Base-by-base conservation (phyloP, 179 eudicot species). In the Sideroxylon spinosum region DNA sequence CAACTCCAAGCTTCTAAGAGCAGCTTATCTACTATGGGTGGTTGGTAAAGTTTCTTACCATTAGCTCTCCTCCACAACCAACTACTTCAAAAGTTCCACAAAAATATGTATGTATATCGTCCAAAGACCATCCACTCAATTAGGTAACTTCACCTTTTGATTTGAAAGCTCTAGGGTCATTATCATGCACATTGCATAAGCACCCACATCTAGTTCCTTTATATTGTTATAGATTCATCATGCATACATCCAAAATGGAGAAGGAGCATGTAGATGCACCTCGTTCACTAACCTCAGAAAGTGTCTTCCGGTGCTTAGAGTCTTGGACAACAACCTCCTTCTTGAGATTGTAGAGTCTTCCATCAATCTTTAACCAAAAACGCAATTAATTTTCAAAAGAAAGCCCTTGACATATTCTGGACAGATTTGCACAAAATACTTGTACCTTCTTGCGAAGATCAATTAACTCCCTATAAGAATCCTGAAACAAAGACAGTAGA, bases 241-340 rank as follows among this genome's bases (percentile, higher is more conserved):
- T 60, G 46, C 37, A 13, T 68, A 73, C 71, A 4, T 44, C 13
- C 8, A 29, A 0, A 17, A 55, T 32, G 20, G 20, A 46, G 55
- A 29, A 74, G 13, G 32, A 59, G 44, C 56, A 29, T 56, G 53
- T n/a, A 46, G 75, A 68, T 53, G 66, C 26, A 44, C 29, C 77
- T 77, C 57, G 22, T 67, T 17, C 79, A 85, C 94, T 80, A 74
- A 96, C 99, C 99, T 96, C 99, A 22, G 86, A 86, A 73, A 96
- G 98, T 76, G 99, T 96, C 85, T 91, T 92, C 75, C 98, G 89
- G 81, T 96, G 98, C 90, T 89, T 96, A 46, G 94, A 90, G 79
- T 96, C 99, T 84, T 96, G 99, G 62, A 85, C 80, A 26, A 95
- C 86, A 71, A 96, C 99, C 76, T 96, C 99, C 82, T 89, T 94